Evolutionary conservation across 148 eudicot genomes (phyloP).

Genomic region (Amaranthus hypochondriacus): DNA sequence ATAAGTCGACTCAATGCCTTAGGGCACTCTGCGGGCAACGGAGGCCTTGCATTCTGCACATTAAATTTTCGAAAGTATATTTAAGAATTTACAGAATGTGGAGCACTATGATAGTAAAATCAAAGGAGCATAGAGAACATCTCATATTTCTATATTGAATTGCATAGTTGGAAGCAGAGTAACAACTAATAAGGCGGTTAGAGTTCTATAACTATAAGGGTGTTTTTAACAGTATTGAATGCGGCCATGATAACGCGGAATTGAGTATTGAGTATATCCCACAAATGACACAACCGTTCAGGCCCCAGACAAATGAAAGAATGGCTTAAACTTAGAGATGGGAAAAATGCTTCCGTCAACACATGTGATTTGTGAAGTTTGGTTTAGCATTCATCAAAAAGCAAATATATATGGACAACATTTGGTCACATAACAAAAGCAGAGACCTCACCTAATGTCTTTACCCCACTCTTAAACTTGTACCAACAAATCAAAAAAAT

Average conservation of each 20-base stretch:
- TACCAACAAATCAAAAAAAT: background rate
- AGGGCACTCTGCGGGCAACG: conserved; percentile 77
- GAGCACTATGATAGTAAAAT: no score
- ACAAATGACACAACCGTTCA: background rate
- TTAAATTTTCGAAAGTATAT: background rate
- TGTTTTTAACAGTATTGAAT: background rate
- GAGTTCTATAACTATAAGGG: no score
- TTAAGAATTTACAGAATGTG: no score
- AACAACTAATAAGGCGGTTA: no score
- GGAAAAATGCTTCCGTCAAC: background rate
- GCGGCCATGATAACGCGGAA: background rate
- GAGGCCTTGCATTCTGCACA: conserved; percentile 92
- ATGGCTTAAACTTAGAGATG: conserved; percentile 14
- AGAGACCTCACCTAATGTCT: conserved; percentile 8
- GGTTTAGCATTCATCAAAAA: conserved; percentile 6
- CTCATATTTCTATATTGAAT: no score
- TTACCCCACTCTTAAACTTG: conserved; percentile 1
- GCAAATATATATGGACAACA: background rate
- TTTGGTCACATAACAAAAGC: background rate
- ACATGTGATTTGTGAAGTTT: conserved; percentile 6
- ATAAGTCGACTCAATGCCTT: conserved; percentile 55
- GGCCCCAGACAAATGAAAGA: conserved; percentile 11
- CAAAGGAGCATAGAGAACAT: no score
- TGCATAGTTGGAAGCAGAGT: no score
- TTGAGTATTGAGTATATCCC: background rate